phyloP scores from a whole-genome alignment of 2,329 filamentous ascomycete genomes.

The Cladosporium austrohemisphaericum region DNA sequence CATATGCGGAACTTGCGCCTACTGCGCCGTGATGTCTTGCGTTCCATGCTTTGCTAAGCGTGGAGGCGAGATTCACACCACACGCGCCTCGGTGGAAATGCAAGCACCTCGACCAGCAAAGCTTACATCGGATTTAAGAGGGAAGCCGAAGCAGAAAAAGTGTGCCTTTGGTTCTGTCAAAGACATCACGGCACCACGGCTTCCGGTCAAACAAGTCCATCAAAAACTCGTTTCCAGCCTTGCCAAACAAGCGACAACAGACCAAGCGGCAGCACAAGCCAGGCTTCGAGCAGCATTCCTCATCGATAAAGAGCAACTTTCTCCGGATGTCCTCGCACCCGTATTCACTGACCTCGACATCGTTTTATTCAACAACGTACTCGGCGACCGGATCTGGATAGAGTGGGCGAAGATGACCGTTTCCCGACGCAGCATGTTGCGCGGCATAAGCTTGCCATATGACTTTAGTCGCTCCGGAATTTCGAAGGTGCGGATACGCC shows the following conservation, averaged over 20 bases:
- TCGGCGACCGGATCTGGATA: background rate
- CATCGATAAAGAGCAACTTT: background rate
- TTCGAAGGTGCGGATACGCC: background rate
- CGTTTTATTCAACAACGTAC: background rate
- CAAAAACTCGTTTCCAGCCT: background rate
- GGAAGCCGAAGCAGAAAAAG: background rate
- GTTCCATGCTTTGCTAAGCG: too few relatives aligned
- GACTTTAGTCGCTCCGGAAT: background rate
- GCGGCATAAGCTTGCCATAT: background rate
- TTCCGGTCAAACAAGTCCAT: background rate
- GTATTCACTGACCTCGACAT: background rate
- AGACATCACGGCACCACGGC: background rate
- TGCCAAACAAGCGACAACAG: background rate
- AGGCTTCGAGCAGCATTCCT: background rate
- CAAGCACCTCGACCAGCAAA: too few relatives aligned
- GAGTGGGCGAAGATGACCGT: background rate
- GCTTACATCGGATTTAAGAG: too few relatives aligned
- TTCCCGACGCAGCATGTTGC: background rate
- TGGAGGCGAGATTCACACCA: too few relatives aligned
- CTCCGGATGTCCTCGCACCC: background rate
- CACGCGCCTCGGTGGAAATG: too few relatives aligned
- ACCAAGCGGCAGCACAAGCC: background rate
- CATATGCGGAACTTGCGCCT: too few relatives aligned
- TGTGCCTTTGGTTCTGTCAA: too few relatives aligned
- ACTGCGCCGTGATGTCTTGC: too few relatives aligned